Evolutionary conservation across 371 early-diverging fungal species (phyloP).

Genomic region (Massospora cicadina): DNA sequence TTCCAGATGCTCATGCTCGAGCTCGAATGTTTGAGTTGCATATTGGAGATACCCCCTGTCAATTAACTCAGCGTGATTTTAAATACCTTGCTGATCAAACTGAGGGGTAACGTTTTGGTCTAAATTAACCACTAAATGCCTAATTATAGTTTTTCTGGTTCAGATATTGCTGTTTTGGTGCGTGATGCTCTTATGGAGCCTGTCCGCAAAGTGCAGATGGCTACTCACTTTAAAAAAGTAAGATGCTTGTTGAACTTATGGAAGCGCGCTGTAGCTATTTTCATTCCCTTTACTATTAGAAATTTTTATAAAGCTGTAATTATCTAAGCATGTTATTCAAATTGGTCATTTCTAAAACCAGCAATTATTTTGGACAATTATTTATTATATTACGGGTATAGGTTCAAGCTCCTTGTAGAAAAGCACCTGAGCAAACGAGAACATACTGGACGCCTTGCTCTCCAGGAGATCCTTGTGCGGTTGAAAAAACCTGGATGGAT

Average conservation of each 20-base stretch:
- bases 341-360: neutral
- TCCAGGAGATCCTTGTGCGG: slow-evolving; percentile 77
- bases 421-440: slow-evolving; percentile 28
- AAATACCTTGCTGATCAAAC: slow-evolving; percentile 55
- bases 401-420: slow-evolving; percentile 40
- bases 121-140: neutral
- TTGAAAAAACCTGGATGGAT: slow-evolving; percentile 80
- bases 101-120: slow-evolving; percentile 38
- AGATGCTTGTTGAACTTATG: too few species aligned
- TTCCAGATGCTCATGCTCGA: slow-evolving; percentile 80
- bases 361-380: neutral
- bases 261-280: too few species aligned
- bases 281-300: too few species aligned
- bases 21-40: slow-evolving; percentile 79
- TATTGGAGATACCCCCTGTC: slow-evolving; percentile 75
- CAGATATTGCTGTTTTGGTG: slow-evolving; percentile 84
- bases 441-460: slow-evolving; percentile 80
- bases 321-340: neutral
- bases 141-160: slow-evolving; percentile 57
- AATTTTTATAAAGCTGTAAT: too few species aligned
- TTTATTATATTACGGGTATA: slow-evolving; percentile 8
- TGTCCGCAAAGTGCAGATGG: slow-evolving; percentile 83
- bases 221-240: slow-evolving; percentile 89
- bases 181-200: slow-evolving; percentile 95
- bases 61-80: slow-evolving; percentile 47